These are phyloP conservation scores for Leucosporidium scottii DNA, from an alignment of 768 basidiomycete species.

Conservation along the genomic window DNA sequence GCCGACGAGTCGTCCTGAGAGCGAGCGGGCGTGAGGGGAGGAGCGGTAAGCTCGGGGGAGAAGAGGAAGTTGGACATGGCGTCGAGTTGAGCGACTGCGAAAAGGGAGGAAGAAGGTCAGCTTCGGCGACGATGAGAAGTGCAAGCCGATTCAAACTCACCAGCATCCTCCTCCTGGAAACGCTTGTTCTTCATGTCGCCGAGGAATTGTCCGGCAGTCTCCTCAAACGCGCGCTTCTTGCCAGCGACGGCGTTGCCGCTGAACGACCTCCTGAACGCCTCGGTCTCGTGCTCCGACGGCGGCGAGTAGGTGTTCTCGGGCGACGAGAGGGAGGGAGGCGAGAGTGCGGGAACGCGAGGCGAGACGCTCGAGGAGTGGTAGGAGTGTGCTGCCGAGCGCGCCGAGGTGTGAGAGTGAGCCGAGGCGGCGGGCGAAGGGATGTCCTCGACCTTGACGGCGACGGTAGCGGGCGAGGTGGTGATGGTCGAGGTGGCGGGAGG, in stretches of 20 bases:
- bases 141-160: background rate
- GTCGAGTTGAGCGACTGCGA: conserved; percentile 22
- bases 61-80: conserved; percentile 19
- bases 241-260: conserved; percentile 13
- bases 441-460: conserved; percentile 12
- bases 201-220: conserved; percentile 26
- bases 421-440: conserved; percentile 13
- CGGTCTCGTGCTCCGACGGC: conserved; percentile 15
- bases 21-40: background rate
- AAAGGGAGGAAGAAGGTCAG: background rate
- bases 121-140: background rate
- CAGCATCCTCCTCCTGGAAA: conserved; percentile 16
- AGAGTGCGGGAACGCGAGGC: conserved; percentile 25
- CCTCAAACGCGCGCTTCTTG: conserved; percentile 31
- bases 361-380: conserved; percentile 26
- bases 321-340: conserved; percentile 24
- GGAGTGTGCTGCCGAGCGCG: conserved; percentile 7
- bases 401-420: conserved; percentile 11
- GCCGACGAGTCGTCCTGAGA: conserved; percentile 8
- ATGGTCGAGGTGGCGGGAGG: background rate
- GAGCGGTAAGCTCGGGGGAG: conserved; percentile 13
- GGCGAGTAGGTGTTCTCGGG: conserved; percentile 31
- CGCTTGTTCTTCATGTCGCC: conserved; percentile 26
- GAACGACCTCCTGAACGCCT: background rate
- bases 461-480: background rate